A percentile compares a stretch with the other conserved stretches of the same genome.
Evolutionary conservation across 2,329 filamentous ascomycete species (phyloP).

Genomic region (Elsinoe fawcettii): DNA sequence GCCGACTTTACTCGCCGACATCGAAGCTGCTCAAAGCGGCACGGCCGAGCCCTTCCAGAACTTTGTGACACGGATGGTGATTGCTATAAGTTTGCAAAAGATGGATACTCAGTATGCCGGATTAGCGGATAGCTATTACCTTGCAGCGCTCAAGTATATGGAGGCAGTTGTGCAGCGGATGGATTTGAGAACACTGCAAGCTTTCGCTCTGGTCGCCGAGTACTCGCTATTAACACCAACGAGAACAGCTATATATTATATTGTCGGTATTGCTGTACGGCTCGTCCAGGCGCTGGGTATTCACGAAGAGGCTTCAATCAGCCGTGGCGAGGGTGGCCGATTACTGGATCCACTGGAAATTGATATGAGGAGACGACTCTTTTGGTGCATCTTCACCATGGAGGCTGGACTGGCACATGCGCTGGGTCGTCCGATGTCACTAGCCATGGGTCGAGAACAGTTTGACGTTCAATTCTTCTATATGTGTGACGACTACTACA

Average conservation of each 20-base stretch:
- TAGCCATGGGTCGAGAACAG: conserved; percentile 72
- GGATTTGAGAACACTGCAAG: conserved; percentile 84
- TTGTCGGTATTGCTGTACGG: conserved; percentile 78
- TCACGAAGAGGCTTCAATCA: conserved; percentile 81
- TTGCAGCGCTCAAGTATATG: conserved; percentile 77
- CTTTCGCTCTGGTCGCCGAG: conserved; percentile 75
- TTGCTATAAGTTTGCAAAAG: conserved; percentile 92
- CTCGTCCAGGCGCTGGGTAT: conserved; percentile 84
- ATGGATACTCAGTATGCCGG: conserved; percentile 85
- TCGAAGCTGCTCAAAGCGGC: conserved; percentile 73
- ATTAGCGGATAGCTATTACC: conserved; percentile 87
- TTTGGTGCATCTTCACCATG: conserved; percentile 83
- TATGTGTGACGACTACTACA: conserved; percentile 71
- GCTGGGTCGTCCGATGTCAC: conserved; percentile 78
- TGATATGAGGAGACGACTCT: conserved; percentile 80
- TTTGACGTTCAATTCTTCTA: conserved; percentile 83
- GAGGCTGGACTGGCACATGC: conserved; percentile 82
- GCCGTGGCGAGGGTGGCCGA: conserved; percentile 51
- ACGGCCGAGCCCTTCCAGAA: conserved; percentile 69
- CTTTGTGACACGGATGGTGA: conserved; percentile 82
- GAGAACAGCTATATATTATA: conserved; percentile 84
- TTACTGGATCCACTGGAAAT: conserved; percentile 64
- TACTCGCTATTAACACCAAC: conserved; percentile 92
- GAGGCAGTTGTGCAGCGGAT: conserved; percentile 80
- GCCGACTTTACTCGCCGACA: conserved; percentile 63